Percentiles rank a stretch among this genome's conserved stretches.
Evolutionary conservation across 2,329 filamentous ascomycete genomes (phyloP).

Genomic region (Epicoccum nigrum): DNA sequence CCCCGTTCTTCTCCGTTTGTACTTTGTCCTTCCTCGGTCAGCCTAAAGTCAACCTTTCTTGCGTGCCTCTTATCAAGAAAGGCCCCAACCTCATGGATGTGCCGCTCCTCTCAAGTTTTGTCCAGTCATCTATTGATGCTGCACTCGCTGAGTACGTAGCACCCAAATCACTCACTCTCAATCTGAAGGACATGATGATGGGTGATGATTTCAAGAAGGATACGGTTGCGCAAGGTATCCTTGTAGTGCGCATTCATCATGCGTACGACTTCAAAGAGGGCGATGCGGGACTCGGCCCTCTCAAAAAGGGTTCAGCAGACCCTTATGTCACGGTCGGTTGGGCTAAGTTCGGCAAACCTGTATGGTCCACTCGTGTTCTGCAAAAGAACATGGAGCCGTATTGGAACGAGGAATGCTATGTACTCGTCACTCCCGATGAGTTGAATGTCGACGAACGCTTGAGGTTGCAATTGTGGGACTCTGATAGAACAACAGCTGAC

Average conservation of each 20-base stretch:
- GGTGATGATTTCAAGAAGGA: conserved; percentile 83
- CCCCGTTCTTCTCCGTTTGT: conserved; percentile 77
- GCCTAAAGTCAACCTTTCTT: conserved; percentile 73
- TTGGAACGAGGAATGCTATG: conserved; percentile 73
- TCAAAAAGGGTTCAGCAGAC: conserved; percentile 68
- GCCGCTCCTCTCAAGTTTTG: conserved; percentile 75
- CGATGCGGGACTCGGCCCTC: conserved; percentile 66
- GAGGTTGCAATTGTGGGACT: conserved; percentile 76
- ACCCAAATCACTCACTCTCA: conserved; percentile 74
- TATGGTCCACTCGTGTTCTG: conserved; percentile 70
- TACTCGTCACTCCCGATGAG: conserved; percentile 74
- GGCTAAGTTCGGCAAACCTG: conserved; percentile 76
- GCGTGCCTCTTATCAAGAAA: conserved; percentile 71
- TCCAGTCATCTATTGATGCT: conserved; percentile 75
- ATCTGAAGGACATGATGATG: conserved; percentile 77
- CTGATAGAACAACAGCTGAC: conserved; percentile 73
- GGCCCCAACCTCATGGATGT: conserved; percentile 77
- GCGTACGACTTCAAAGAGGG: conserved; percentile 75
- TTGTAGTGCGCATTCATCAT: conserved; percentile 69
- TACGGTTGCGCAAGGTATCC: conserved; percentile 66
- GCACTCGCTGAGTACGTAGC: conserved; percentile 78
- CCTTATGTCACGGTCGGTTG: conserved; percentile 75
- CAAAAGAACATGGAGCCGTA: conserved; percentile 68
- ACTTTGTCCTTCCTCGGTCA: conserved; percentile 77
- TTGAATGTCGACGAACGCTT: conserved; percentile 73